Evolutionary conservation across 1,139 yeast species (phyloP), one percentile per base, ranked within the genome.

Genomic region (Sugiyamaella pinicola): DNA sequence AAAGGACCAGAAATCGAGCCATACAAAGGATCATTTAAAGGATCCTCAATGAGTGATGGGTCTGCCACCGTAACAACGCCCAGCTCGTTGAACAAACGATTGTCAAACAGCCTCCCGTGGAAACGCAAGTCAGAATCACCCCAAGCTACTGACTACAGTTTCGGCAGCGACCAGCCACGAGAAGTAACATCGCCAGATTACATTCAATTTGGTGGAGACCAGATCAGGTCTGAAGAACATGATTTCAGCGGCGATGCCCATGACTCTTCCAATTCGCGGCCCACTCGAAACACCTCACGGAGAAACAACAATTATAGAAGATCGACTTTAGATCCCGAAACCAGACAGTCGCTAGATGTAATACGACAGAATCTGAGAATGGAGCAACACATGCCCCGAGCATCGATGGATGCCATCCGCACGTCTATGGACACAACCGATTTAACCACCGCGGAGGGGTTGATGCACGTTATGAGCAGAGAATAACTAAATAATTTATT

Each of bases 351-450:
- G 4, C 47, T 62, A 38, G 65, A 62, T 19, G 47, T 48, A 22
- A 54, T 55, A 26, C 55, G 67, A 21, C 49, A 54, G 24, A 49
- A 55, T 13, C 51, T 61, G 41, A 55, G 67, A n/a, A 63, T 61
- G 61, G 67, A 64, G 47, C 67, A 64, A 52, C 54, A 54, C 4
- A 58, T 60, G 18, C 64, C 64, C 1, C 55, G 66, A 5, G 53
- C 58, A 41, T 61, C 65, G 1, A 40, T 61, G 40, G 69, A 65
- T 17, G 58, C 57, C 17, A 55, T 65, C 15, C 57, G 69, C 24
- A 58, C 65, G n/a, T 60, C 65, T n/a, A 59, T 62, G 62, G 69
- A 65, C 24, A 38, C 63, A 8, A 52, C 55, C 10, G 69, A 64
- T 38, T 44, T 64, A 24, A 64, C 68, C 7, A 63, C 68, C 2